Evolutionary conservation across 768 basidiomycete genomes (phyloP).

Genomic region (Tulasnella calospora): DNA sequence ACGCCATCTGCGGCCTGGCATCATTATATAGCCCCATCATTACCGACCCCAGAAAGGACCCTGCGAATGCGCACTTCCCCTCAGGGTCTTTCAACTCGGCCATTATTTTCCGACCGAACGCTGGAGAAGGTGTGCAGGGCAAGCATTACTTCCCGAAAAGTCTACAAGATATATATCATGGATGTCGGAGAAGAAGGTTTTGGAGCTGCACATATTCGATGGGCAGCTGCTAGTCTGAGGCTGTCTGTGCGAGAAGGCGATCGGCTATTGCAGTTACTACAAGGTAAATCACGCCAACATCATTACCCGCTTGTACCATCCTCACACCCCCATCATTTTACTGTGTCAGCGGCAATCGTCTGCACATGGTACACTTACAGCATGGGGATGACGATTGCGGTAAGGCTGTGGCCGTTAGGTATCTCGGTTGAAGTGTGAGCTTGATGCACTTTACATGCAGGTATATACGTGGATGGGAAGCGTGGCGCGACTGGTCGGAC

Average conservation of each 20-base stretch:
- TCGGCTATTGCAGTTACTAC: slow-evolving; percentile 6
- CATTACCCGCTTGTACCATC: background rate
- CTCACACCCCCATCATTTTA: background rate
- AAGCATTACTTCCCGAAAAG: background rate
- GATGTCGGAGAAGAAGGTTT: background rate
- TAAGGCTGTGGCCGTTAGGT: background rate
- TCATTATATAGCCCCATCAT: slow-evolving; percentile 19
- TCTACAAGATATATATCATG: background rate
- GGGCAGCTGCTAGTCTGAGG: background rate
- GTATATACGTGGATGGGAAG: background rate
- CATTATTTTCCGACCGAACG: background rate
- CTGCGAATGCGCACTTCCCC: background rate
- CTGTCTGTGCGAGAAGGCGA: slow-evolving; percentile 1
- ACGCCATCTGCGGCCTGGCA: slow-evolving; percentile 25
- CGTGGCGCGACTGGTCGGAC: background rate
- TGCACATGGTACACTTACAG: slow-evolving; percentile 16
- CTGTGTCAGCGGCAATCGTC: slow-evolving; percentile 9
- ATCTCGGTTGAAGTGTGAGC: no score
- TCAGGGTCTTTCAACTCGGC: slow-evolving; percentile 6
- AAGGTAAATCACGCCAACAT: background rate
- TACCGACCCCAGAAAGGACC: background rate
- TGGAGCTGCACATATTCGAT: slow-evolving; percentile 1
- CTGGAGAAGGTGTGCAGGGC: background rate
- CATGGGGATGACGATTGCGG: background rate
- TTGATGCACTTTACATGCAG: background rate